Evolutionary conservation across 2,329 filamentous ascomycete genomes (phyloP), one percentile per base, ranked within the genome.

Genomic region (Cladosporium austrohemisphaericum): DNA sequence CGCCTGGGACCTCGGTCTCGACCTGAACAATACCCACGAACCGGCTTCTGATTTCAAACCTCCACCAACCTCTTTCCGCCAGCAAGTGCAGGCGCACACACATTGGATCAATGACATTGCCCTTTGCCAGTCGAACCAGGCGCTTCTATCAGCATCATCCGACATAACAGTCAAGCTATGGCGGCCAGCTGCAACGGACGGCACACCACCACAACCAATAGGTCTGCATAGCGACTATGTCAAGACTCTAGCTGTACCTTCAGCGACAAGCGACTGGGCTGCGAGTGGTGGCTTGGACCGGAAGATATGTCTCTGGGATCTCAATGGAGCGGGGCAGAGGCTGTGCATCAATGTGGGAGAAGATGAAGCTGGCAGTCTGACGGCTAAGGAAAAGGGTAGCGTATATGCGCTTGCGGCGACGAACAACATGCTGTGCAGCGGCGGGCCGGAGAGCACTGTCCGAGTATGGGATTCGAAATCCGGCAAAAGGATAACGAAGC

Each of bases 41-140:
- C 68, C 58, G 14, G 59, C 60, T 22, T 53, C 59, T 50, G 62
- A 65, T 52, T 68, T 56, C 50, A 65, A 64, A 64, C 53, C 59
- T 32, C 68, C 70, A 43, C 69, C 75, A 8, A 79, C 79, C 13
- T 73, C 73, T 2, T 79, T 81, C 60, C 75, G 78, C 52, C 76
- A 77, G 54, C 80, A 86, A 65, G 80, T 84, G 13, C 84, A 86
- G 65, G 90, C 91, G 7, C 91, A 96, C 68, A 95, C 89, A 43
- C 89, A 95, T 69, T 96, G 91, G 91, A 85, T 96, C 71, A 96
- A 95, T 71, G 91, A 95, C 68, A 88, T 96, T 55, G 81, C 84
- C 18, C 79, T 95, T 48, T 86, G 86, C 6, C 81, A 90, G 64
- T 81, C 84, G 61, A 88, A 91, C 62, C 76, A 82, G 14, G 86